Conservation (phyloP, 2,329 filamentous ascomycete species). For the Aspergillus pseudonomiae region DNA sequence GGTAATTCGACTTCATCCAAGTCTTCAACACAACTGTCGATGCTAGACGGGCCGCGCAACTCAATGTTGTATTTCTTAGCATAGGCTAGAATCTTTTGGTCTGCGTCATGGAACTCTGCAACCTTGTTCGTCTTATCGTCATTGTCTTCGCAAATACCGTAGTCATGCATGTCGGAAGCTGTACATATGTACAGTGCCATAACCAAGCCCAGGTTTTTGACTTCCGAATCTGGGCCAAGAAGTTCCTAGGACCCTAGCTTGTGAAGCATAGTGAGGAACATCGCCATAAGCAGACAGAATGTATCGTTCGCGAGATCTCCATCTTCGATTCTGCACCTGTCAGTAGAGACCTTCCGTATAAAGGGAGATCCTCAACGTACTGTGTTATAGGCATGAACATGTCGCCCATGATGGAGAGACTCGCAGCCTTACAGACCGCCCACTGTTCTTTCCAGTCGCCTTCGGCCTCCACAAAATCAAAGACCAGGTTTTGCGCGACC, state of each 20-base stretch:
- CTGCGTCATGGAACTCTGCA: not conserved
- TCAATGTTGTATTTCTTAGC: conserved; percentile 22
- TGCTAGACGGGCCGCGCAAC: conserved; percentile 16
- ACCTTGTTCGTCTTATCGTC: not conserved
- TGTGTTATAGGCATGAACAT: conserved; percentile 23
- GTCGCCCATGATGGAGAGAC: conserved; percentile 31
- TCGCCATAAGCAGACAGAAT: conserved; percentile 9
- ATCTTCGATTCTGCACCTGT: conserved; percentile 17
- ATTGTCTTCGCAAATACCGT: not conserved
- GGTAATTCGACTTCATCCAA: conserved; percentile 32
- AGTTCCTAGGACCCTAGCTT: conserved; percentile 37
- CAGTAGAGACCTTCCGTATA: not conserved
- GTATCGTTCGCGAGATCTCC: conserved; percentile 2
- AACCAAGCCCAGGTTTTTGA: conserved; percentile 42
- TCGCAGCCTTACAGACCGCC: conserved; percentile 45
- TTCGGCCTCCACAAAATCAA: conserved; percentile 43
- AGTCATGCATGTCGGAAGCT: not conserved
- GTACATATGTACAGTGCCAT: conserved; percentile 41
- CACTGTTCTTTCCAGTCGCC: conserved; percentile 44
- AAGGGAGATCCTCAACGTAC: conserved; percentile 12
- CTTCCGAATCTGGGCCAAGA: conserved; percentile 38
- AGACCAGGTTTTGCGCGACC: conserved; percentile 47
- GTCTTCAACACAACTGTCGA: conserved; percentile 28
- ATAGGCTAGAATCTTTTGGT: conserved; percentile 17
- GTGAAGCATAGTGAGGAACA: conserved; percentile 46